A percentile compares a stretch with the other conserved stretches of the same genome.
phyloP scores from a whole-genome alignment of 768 basidiomycete genomes.

The Mycena vulgaris region DNA sequence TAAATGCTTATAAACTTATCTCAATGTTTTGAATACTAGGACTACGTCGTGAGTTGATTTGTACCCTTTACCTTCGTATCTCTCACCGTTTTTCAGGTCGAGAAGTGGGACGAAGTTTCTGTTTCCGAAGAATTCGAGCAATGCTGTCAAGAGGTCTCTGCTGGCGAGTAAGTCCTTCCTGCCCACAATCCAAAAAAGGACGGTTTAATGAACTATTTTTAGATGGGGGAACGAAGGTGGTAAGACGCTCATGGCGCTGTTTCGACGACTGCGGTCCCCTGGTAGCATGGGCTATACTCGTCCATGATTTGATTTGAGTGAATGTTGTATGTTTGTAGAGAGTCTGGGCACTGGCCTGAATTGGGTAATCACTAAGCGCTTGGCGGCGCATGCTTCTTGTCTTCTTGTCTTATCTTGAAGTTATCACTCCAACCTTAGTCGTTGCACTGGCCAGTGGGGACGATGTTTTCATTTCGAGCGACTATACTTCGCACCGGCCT shows the following conservation, averaged over 20 bases:
- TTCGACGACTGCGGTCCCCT: slow-evolving; percentile 78
- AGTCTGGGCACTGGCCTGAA: too few relatives aligned
- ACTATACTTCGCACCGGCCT: slow-evolving; percentile 41
- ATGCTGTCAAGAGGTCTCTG: slow-evolving; percentile 80
- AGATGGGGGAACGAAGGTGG: slow-evolving; percentile 84
- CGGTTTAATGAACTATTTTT: slow-evolving; percentile 2
- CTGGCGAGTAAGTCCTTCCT: slow-evolving; percentile 72
- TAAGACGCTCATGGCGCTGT: slow-evolving; percentile 75
- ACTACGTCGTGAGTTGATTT: slow-evolving; percentile 70
- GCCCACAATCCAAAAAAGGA: background rate
- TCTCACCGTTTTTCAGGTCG: slow-evolving; percentile 34
- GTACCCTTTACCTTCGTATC: background rate
- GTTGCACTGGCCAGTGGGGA: too few relatives aligned
- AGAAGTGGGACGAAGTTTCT: slow-evolving; percentile 83
- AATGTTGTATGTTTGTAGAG: too few relatives aligned
- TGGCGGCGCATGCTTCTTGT: too few relatives aligned
- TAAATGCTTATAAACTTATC: slow-evolving; percentile 30
- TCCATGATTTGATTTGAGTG: slow-evolving; percentile 1
- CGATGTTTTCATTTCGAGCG: slow-evolving; percentile 47
- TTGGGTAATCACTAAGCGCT: too few relatives aligned
- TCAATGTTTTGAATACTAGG: slow-evolving; percentile 55
- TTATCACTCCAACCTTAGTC: too few relatives aligned
- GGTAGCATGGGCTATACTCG: slow-evolving; percentile 44
- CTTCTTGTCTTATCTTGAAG: too few relatives aligned
- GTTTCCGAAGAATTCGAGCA: slow-evolving; percentile 75